These are phyloP conservation scores for Phytophthora foliorum DNA, from an alignment of 352 stramenopile species.

Conservation along the genomic window DNA sequence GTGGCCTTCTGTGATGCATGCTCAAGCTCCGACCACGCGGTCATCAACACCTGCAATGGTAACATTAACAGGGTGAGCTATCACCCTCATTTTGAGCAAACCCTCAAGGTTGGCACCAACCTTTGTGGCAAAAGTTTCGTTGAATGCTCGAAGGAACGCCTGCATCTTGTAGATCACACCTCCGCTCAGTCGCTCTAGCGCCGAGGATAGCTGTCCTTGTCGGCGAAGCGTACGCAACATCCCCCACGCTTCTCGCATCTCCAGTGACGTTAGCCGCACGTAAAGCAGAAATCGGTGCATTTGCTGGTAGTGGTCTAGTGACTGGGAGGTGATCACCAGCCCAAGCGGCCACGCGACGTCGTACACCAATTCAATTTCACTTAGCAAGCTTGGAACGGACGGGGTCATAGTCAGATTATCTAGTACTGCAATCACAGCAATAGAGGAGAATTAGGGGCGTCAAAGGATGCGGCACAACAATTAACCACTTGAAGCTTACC, in stretches of 20 bases:
- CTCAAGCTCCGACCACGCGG: constrained; percentile 48
- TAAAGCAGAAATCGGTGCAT: constrained; percentile 62
- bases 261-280: constrained; percentile 51
- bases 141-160: constrained; percentile 51
- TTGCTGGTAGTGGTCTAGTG: constrained; percentile 43
- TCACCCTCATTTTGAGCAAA: not conserved
- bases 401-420: constrained; percentile 47
- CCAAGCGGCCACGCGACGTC: constrained; percentile 59
- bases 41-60: constrained; percentile 47
- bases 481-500: constrained; percentile 33
- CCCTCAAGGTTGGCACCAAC: constrained; percentile 17
- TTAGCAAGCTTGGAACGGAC: constrained; percentile 42
- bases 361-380: constrained; percentile 60
- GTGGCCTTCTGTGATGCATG: constrained; percentile 18
- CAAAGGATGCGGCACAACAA: not conserved
- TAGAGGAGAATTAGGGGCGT: not conserved
- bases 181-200: constrained; percentile 37
- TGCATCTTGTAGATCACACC: constrained; percentile 56
- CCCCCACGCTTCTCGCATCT: constrained; percentile 53
- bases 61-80: constrained; percentile 6
- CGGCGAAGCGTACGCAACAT: constrained; percentile 42
- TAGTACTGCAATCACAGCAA: constrained; percentile 38
- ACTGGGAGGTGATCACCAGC: constrained; percentile 51
- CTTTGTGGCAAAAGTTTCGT: constrained; percentile 56
- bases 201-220: constrained; percentile 8